Percentiles rank a stretch among this genome's conserved stretches.
Evolutionary conservation across 1,284 basidiomycete species (phyloP).

Genomic region (Ceratorhiza oryzae-sativae): DNA sequence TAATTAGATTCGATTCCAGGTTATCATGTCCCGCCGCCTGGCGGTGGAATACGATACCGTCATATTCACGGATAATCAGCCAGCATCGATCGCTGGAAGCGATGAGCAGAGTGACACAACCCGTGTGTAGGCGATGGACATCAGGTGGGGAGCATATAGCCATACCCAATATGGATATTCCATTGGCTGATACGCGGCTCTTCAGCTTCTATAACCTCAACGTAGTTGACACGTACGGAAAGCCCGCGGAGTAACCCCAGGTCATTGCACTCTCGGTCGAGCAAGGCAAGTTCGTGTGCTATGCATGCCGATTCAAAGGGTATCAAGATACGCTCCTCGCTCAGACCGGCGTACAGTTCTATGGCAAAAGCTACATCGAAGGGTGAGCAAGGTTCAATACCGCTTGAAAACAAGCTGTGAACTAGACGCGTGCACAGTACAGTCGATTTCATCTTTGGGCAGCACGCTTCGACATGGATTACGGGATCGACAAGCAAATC

Average conservation of each 20-base stretch:
- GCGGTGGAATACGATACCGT: conserved; percentile 39
- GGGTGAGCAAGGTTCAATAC: conserved; percentile 27
- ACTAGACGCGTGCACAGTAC: conserved; percentile 6
- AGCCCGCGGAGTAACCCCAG: conserved; percentile 39
- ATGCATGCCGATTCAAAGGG: conserved; percentile 42
- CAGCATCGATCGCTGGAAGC: conserved; percentile 39
- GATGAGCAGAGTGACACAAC: conserved; percentile 43
- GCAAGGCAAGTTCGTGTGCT: conserved; percentile 42
- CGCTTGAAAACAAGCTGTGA: neutral
- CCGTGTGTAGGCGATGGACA: conserved; percentile 42
- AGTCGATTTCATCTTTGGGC: conserved; percentile 44
- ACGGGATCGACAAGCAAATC: conserved; percentile 37
- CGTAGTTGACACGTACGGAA: conserved; percentile 43
- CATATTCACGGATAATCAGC: conserved; percentile 41
- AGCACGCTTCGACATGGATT: conserved; percentile 42
- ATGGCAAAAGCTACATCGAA: conserved; percentile 41
- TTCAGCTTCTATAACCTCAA: conserved; percentile 44
- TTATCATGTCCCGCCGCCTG: neutral
- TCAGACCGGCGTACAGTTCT: conserved; percentile 43
- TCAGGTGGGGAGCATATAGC: conserved; percentile 35
- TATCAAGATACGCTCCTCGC: conserved; percentile 45
- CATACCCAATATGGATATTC: neutral
- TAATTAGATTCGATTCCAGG: neutral
- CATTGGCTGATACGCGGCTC: neutral
- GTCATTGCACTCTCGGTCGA: conserved; percentile 44